These are phyloP conservation scores for Magnusiomyces paraingens DNA, from an alignment of 1,139 yeast genomes.

Conservation along the genomic window DNA sequence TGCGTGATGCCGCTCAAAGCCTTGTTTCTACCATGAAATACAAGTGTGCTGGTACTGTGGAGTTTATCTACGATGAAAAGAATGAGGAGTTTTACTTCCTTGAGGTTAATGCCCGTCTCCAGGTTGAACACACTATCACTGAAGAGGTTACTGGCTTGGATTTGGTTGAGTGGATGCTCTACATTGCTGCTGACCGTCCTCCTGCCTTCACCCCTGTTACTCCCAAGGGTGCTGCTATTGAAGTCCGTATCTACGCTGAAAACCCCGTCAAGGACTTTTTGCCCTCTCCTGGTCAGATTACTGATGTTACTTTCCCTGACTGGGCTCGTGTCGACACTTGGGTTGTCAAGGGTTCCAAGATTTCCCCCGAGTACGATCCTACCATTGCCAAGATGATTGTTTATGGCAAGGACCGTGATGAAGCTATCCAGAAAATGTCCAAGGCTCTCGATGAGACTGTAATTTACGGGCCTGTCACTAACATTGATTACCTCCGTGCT, in stretches of 20 bases:
- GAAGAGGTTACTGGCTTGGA: constrained; percentile 93
- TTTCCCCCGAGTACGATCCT: constrained; percentile 94
- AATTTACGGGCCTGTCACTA: constrained; percentile 82
- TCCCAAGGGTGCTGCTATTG: constrained; percentile 87
- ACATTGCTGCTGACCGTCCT: constrained; percentile 82
- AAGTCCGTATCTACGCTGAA: constrained; percentile 93
- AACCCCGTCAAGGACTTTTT: constrained; percentile 90
- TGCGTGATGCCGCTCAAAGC: constrained; percentile 81
- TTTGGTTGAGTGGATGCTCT: constrained; percentile 93
- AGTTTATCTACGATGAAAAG: constrained; percentile 79
- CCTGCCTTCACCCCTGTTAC: constrained; percentile 64
- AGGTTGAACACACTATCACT: constrained; percentile 97
- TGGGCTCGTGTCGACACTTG: constrained; percentile 94
- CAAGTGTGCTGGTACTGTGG: constrained; percentile 97
- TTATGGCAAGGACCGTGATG: constrained; percentile 80
- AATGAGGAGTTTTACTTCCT: constrained; percentile 88
- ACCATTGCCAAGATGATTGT: constrained; percentile 94
- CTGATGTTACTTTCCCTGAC: constrained; percentile 75
- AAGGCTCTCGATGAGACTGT: constrained; percentile 81
- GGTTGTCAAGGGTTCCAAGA: constrained; percentile 83
- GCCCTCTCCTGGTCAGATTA: constrained; percentile 94
- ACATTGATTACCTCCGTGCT: constrained; percentile 80
- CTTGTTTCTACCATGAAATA: constrained; percentile 76
- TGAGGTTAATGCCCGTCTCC: constrained; percentile 94
- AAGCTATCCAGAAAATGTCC: constrained; percentile 69